Evolutionary conservation across 2,329 filamentous ascomycete genomes (phyloP).

Genomic region (Neofusicoccum umdonicola): DNA sequence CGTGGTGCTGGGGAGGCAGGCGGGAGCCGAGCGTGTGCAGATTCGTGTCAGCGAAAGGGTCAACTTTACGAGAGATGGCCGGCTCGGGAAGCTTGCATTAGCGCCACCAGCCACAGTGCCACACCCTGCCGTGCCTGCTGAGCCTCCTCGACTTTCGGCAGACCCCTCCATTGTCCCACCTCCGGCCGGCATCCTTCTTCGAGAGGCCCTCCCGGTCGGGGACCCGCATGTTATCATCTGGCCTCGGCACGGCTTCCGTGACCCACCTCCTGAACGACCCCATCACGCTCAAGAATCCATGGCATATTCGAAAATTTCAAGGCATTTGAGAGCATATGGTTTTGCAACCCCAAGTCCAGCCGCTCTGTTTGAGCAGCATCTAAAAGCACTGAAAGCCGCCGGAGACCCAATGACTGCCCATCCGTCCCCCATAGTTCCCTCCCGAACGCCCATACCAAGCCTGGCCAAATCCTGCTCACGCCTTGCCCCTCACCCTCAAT

Average conservation of each 20-base stretch:
- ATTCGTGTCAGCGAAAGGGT: conserved; percentile 16
- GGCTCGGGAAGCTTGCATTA: conserved; percentile 15
- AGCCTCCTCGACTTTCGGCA: background rate
- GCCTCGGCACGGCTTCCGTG: too few species aligned
- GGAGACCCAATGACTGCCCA: background rate
- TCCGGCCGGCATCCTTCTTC: background rate
- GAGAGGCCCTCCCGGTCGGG: background rate
- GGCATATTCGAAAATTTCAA: too few species aligned
- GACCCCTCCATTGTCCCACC: too few species aligned
- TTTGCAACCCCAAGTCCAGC: too few species aligned
- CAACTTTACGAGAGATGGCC: conserved; percentile 10
- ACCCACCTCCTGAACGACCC: too few species aligned
- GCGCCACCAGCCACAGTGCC: conserved; percentile 15
- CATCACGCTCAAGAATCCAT: too few species aligned
- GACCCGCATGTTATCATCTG: too few species aligned
- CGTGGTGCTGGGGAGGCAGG: background rate
- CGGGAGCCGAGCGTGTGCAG: background rate
- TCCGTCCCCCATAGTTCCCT: background rate
- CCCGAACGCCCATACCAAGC: background rate
- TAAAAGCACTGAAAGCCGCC: too few species aligned
- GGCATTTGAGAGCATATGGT: too few species aligned
- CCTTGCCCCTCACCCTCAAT: conserved; percentile 30
- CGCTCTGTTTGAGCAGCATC: too few species aligned
- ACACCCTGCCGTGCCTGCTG: conserved; percentile 1
- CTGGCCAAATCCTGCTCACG: conserved; percentile 10